A percentile compares a stretch with the other conserved stretches of the same genome.
phyloP scores from a whole-genome alignment of 768 basidiomycete genomes.

The Xanthoconium stramineum region DNA sequence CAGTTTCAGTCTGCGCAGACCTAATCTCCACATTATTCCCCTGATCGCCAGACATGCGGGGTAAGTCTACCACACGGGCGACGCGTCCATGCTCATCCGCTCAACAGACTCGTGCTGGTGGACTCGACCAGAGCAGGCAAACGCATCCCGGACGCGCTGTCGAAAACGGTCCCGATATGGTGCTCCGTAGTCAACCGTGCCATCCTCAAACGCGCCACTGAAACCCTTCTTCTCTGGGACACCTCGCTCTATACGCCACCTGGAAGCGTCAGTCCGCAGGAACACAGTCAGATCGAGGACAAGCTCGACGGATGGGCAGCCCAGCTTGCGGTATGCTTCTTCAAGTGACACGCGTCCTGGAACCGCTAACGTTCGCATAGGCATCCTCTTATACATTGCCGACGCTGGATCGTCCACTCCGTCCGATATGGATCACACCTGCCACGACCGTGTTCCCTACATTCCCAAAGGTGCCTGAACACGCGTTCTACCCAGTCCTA shows the following conservation, averaged over 20 bases:
- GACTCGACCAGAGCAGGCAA: conserved; percentile 94
- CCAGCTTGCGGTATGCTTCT: conserved; percentile 51
- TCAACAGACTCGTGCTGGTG: conserved; percentile 69
- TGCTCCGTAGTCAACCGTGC: conserved; percentile 83
- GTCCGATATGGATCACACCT: conserved; percentile 88
- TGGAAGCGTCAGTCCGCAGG: conserved; percentile 63
- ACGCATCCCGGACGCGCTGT: conserved; percentile 89
- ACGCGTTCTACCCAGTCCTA: conserved; percentile 64
- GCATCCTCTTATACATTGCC: conserved; percentile 71
- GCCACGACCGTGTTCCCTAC: conserved; percentile 51
- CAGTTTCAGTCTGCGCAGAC: conserved; percentile 78
- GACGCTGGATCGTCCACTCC: conserved; percentile 57
- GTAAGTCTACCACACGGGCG: conserved; percentile 33
- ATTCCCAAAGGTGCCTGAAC: conserved; percentile 22
- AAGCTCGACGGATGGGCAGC: conserved; percentile 67
- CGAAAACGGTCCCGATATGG: conserved; percentile 95
- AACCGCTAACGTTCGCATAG: conserved; percentile 33
- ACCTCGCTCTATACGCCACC: conserved; percentile 66
- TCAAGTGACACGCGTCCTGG: too few species aligned
- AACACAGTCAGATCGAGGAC: conserved; percentile 74
- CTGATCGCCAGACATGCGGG: conserved; percentile 53
- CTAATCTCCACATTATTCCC: conserved; percentile 77
- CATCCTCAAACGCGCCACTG: conserved; percentile 24
- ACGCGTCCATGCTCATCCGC: not conserved
- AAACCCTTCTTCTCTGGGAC: conserved; percentile 44